These are phyloP conservation scores for Durio zibethinus DNA, from an alignment of 345 rosid genomes.

Conservation along the genomic window DNA sequence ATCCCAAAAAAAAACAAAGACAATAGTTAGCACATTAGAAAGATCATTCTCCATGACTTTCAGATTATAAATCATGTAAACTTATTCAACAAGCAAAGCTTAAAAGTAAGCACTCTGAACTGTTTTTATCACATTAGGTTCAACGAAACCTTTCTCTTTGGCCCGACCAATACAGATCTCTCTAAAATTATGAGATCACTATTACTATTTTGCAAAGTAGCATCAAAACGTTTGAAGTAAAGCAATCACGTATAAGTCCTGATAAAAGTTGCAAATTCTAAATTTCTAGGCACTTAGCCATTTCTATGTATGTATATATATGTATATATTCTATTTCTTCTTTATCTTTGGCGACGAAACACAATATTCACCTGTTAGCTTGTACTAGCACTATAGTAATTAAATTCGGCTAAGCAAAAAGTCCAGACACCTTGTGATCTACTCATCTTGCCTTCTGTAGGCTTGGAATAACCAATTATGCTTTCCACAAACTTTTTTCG, in stretches of 20 bases:
- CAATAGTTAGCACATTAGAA: background rate
- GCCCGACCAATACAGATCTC: background rate
- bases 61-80: background rate
- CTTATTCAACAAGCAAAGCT: background rate
- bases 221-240: background rate
- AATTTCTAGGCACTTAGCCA: background rate
- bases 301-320: background rate
- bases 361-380: background rate
- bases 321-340: too few species aligned
- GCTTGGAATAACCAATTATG: constrained; percentile 25
- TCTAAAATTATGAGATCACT: background rate
- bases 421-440: constrained; percentile 11
- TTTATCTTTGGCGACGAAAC: background rate
- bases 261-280: background rate
- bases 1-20: background rate
- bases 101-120: background rate
- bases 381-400: background rate
- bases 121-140: background rate
- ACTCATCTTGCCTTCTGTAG: constrained; percentile 23
- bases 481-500: constrained; percentile 20
- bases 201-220: background rate
- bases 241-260: background rate
- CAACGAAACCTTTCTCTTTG: background rate
- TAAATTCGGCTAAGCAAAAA: background rate
- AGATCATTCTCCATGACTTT: background rate